phyloP scores from a whole-genome alignment of 2,329 filamentous ascomycete genomes.

The Scortechinia acanthostroma region DNA sequence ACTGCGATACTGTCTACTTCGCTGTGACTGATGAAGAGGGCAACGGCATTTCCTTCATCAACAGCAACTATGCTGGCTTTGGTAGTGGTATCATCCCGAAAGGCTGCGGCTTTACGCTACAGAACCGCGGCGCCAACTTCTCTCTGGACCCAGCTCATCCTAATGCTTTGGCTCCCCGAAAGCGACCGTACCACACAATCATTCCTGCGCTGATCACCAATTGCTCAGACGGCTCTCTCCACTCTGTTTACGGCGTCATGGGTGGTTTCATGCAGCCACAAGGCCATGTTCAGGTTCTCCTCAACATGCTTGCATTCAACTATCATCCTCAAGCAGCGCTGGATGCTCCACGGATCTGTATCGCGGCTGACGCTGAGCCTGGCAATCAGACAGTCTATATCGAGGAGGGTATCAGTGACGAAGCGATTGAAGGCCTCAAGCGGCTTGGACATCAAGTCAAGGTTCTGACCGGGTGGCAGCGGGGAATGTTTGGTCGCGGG shows the following conservation, averaged over 20 bases:
- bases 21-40: slow-evolving; percentile 73
- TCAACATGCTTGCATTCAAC: slow-evolving; percentile 80
- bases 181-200: slow-evolving; percentile 94
- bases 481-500: slow-evolving; percentile 74
- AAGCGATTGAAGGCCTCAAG: slow-evolving; percentile 60
- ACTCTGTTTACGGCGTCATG: slow-evolving; percentile 92
- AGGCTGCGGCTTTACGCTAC: slow-evolving; percentile 85
- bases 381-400: slow-evolving; percentile 51
- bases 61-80: slow-evolving; percentile 86
- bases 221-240: slow-evolving; percentile 62
- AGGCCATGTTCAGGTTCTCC: slow-evolving; percentile 84
- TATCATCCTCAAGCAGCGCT: slow-evolving; percentile 80
- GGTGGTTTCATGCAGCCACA: slow-evolving; percentile 98
- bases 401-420: slow-evolving; percentile 72
- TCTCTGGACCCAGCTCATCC: slow-evolving; percentile 65
- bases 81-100: slow-evolving; percentile 79
- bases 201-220: slow-evolving; percentile 89
- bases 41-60: slow-evolving; percentile 94
- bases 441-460: slow-evolving; percentile 68
- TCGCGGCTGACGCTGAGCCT: slow-evolving; percentile 67
- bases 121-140: slow-evolving; percentile 89
- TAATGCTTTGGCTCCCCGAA: slow-evolving; percentile 72
- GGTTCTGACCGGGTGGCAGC: slow-evolving; percentile 56
- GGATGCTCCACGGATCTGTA: slow-evolving; percentile 85
- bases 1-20: slow-evolving; percentile 93